Evolutionary conservation across 441 rosid genomes (phyloP).

Genomic region (Raphanus hybrid): DNA sequence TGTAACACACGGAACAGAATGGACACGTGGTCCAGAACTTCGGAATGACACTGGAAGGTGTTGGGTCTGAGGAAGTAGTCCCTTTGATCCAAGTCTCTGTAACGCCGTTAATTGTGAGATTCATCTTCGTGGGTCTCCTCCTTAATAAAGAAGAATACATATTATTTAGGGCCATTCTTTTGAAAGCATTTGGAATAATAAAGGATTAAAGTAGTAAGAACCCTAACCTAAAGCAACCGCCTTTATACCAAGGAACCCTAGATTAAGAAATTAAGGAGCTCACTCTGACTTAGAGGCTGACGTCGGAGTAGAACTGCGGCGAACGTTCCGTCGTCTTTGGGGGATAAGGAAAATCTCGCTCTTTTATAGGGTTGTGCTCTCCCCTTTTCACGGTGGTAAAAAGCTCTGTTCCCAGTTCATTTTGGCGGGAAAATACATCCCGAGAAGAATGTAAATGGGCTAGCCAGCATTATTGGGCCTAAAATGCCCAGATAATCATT

Average conservation of each 20-base stretch:
- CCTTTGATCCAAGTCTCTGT: not conserved
- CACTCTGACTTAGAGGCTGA: not conserved
- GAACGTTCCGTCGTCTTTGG: conserved; percentile 7
- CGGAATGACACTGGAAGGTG: not conserved
- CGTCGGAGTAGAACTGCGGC: conserved; percentile 15
- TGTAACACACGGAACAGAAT: not conserved
- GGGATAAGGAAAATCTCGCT: not conserved
- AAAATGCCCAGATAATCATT: not conserved
- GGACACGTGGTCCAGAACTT: not conserved
- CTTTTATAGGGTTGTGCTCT: not conserved
- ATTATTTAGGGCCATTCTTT: not conserved
- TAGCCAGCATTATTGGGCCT: not conserved
- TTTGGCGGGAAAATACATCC: conserved; percentile 24
- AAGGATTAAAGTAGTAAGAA: not conserved
- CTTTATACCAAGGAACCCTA: no score
- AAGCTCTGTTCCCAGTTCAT: not conserved
- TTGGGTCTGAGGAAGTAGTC: not conserved
- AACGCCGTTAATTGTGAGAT: not conserved
- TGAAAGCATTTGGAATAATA: not conserved
- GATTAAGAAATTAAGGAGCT: no score
- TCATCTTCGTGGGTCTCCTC: not conserved
- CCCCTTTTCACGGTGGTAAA: conserved; percentile 8
- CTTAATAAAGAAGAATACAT: not conserved
- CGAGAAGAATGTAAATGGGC: conserved; percentile 4
- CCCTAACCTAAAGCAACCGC: no score